Conservation (phyloP, 2,329 filamentous ascomycete species). For the Colletotrichum tofieldiae region DNA sequence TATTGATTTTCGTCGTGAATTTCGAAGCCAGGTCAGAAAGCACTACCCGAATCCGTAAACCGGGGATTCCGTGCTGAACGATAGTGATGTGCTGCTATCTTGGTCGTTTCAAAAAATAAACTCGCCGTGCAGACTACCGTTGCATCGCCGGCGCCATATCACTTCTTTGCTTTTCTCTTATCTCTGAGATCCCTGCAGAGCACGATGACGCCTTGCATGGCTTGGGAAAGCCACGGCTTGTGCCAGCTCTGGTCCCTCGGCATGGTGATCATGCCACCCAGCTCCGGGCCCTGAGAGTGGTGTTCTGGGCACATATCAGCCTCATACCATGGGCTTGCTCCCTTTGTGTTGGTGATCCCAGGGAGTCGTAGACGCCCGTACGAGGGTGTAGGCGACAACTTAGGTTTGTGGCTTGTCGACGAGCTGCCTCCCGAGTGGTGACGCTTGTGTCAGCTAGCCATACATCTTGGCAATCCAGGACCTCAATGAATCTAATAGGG, state of each 20-base stretch:
- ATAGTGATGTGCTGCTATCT: slow-evolving; percentile 15
- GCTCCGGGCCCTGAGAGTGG: too few relatives aligned
- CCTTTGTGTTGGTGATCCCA: neutral
- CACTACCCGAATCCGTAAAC: neutral
- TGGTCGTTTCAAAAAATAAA: neutral
- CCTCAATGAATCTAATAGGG: neutral
- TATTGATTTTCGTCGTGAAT: slow-evolving; percentile 9
- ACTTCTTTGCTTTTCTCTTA: slow-evolving; percentile 28
- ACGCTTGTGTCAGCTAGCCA: slow-evolving; percentile 17
- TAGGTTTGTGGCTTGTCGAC: neutral
- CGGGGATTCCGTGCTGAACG: slow-evolving; percentile 9
- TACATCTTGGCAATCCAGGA: slow-evolving; percentile 4
- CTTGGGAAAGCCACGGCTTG: neutral
- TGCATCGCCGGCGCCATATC: slow-evolving; percentile 22
- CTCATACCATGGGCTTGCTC: neutral
- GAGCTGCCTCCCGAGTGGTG: neutral
- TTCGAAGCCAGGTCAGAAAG: neutral
- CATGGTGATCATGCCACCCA: neutral
- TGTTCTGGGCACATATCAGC: neutral
- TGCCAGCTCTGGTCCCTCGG: neutral
- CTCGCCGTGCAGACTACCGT: slow-evolving; percentile 25
- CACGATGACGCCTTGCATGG: neutral
- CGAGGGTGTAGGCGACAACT: neutral
- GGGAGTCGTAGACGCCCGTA: neutral
- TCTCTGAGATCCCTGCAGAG: slow-evolving; percentile 18